Percentiles rank a stretch among this genome's conserved stretches.
Evolutionary conservation across 1,284 basidiomycete species (phyloP).

Genomic region (Ustilago sp.): DNA sequence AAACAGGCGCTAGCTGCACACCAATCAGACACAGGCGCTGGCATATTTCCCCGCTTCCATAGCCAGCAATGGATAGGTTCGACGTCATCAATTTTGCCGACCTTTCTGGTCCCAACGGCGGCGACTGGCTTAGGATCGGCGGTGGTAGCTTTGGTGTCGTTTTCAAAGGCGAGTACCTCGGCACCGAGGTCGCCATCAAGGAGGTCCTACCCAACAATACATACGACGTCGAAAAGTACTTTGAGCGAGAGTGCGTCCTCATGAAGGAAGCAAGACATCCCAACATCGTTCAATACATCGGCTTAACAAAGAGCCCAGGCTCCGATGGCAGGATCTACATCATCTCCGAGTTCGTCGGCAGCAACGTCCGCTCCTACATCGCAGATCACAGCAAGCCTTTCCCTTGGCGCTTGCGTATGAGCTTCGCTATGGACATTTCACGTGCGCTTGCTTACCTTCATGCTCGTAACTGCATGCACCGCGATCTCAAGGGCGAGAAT

Average conservation of each 20-base stretch:
- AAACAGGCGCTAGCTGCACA: not conserved
- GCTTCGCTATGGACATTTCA: slow-evolving; percentile 92
- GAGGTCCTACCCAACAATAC: slow-evolving; percentile 88
- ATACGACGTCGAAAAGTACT: slow-evolving; percentile 94
- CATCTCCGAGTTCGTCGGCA: slow-evolving; percentile 65
- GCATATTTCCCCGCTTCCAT: not conserved
- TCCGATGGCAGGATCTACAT: slow-evolving; percentile 77
- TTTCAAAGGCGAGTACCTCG: slow-evolving; percentile 82
- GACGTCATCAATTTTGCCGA: slow-evolving; percentile 66
- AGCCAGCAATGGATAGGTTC: slow-evolving; percentile 58
- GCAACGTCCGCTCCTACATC: slow-evolving; percentile 61
- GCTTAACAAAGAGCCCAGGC: slow-evolving; percentile 85
- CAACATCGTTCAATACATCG: slow-evolving; percentile 93
- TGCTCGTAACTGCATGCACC: slow-evolving; percentile 79
- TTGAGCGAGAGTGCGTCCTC: slow-evolving; percentile 94
- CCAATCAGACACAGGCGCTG: not conserved
- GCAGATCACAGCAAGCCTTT: slow-evolving; percentile 62
- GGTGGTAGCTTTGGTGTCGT: slow-evolving; percentile 66
- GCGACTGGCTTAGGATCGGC: slow-evolving; percentile 61
- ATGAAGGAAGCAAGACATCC: slow-evolving; percentile 94
- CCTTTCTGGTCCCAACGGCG: slow-evolving; percentile 60
- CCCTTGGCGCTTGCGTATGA: slow-evolving; percentile 76
- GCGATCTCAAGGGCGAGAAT: slow-evolving; percentile 96
- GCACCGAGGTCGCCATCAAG: slow-evolving; percentile 95
- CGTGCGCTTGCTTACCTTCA: slow-evolving; percentile 96